Conservation (phyloP, 2,329 filamentous ascomycete species). For the Calonectria honghensis region DNA sequence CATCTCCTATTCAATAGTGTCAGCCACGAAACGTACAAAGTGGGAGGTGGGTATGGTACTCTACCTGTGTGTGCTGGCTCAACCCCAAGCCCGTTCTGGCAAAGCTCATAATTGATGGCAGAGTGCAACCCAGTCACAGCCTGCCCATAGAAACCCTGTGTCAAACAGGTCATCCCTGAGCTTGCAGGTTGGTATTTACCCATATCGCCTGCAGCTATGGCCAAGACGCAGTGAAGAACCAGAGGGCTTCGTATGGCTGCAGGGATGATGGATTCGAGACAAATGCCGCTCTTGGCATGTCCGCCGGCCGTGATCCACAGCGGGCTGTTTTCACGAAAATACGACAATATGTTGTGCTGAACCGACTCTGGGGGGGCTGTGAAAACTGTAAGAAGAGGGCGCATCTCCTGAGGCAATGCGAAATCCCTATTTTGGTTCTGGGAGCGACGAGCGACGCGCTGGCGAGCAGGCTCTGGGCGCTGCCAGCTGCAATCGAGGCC, state of each 20-base stretch:
- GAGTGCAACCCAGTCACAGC: not conserved
- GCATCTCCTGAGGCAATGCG: not conserved
- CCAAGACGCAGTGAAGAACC: not conserved
- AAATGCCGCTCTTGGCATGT: not conserved
- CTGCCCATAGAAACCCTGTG: constrained; percentile 5
- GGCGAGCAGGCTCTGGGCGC: too few species aligned
- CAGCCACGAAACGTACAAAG: not conserved
- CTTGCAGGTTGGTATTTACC: constrained; percentile 2
- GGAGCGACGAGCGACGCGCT: not conserved
- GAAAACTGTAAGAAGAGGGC: not conserved
- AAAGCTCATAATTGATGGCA: not conserved
- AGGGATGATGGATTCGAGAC: not conserved
- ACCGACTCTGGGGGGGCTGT: not conserved
- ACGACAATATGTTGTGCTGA: not conserved
- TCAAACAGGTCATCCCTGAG: not conserved
- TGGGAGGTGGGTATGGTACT: not conserved
- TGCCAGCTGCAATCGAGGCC: not conserved
- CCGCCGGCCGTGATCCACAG: not conserved
- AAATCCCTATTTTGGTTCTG: not conserved
- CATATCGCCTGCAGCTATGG: not conserved
- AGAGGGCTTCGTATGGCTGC: not conserved
- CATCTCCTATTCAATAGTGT: not conserved
- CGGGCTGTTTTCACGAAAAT: not conserved
- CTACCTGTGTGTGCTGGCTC: not conserved
- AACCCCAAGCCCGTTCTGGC: constrained; percentile 5